A percentile compares a stretch with the other conserved stretches of the same genome.
Evolutionary conservation across 106 monocot species (phyloP).

Genomic region (Apostasia shenzhenica): DNA sequence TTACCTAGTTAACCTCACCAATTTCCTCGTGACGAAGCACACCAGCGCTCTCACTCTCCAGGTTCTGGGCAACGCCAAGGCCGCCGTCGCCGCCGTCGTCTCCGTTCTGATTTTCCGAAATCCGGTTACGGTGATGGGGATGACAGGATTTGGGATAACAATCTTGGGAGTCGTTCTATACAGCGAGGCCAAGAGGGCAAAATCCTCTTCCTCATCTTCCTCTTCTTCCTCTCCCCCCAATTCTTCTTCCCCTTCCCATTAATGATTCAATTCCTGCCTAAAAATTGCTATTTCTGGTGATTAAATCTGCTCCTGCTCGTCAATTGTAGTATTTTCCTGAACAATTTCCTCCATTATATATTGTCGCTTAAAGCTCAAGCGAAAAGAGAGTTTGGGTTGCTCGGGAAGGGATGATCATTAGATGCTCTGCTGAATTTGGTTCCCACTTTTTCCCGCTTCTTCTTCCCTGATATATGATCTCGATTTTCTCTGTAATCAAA

Average conservation of each 20-base stretch:
- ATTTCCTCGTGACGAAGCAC: slow-evolving; percentile 41
- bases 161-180: slow-evolving; percentile 29
- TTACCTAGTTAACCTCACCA: slow-evolving; percentile 35
- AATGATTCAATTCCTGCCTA: background rate
- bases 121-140: slow-evolving; percentile 35
- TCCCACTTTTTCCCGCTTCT: too few species aligned
- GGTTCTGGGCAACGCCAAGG: slow-evolving; percentile 41
- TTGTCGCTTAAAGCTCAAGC: background rate
- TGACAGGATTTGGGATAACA: slow-evolving; percentile 30
- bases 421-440: background rate
- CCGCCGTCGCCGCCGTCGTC: slow-evolving; percentile 35
- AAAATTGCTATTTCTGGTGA: background rate
- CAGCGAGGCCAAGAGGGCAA: slow-evolving; percentile 37
- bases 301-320: background rate
- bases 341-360: background rate
- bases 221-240: slow-evolving; percentile 2
- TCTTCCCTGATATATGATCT: too few species aligned
- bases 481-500: too few species aligned
- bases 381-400: too few species aligned
- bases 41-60: slow-evolving; percentile 35
- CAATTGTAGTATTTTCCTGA: slow-evolving; percentile 3
- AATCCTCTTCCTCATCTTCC: background rate
- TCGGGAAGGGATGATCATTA: background rate
- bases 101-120: slow-evolving; percentile 36
- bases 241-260: background rate